Evolutionary conservation across 345 rosid genomes (phyloP).

Genomic region (Triadica sebifera): DNA sequence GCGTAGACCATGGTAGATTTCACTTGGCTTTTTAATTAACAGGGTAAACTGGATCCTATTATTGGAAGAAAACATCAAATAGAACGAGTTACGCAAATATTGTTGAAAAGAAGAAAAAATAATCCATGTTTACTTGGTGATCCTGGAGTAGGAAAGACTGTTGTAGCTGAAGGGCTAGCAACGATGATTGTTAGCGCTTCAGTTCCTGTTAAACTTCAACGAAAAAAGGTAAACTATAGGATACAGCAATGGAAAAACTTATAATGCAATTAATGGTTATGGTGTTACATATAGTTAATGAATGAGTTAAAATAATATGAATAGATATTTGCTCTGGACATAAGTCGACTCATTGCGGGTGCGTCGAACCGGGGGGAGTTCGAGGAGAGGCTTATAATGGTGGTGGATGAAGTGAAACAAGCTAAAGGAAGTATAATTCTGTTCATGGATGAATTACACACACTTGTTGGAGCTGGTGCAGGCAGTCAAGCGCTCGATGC

Average conservation of each 20-base stretch:
- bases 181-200: background rate
- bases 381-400: conserved; percentile 19
- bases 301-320: too few species aligned
- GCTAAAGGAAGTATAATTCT: conserved; percentile 24
- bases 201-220: conserved; percentile 16
- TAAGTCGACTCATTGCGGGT: conserved; percentile 29
- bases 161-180: conserved; percentile 29
- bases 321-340: conserved; percentile 33
- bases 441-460: conserved; percentile 40
- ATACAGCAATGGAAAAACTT: too few species aligned
- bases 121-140: conserved; percentile 37
- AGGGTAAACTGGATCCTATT: conserved; percentile 26
- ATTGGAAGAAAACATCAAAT: conserved; percentile 19
- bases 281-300: too few species aligned
- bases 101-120: conserved; percentile 26
- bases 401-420: conserved; percentile 27
- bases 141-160: conserved; percentile 39
- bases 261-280: too few species aligned
- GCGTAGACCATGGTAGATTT: background rate
- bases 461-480: conserved; percentile 26
- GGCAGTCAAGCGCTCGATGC: conserved; percentile 27
- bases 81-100: conserved; percentile 21
- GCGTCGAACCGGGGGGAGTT: conserved; percentile 25
- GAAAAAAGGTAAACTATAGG: conserved; percentile 38
- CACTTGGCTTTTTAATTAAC: background rate